Conservation (phyloP, 1,284 basidiomycete species). For the Apiotrichum porosum region DNA sequence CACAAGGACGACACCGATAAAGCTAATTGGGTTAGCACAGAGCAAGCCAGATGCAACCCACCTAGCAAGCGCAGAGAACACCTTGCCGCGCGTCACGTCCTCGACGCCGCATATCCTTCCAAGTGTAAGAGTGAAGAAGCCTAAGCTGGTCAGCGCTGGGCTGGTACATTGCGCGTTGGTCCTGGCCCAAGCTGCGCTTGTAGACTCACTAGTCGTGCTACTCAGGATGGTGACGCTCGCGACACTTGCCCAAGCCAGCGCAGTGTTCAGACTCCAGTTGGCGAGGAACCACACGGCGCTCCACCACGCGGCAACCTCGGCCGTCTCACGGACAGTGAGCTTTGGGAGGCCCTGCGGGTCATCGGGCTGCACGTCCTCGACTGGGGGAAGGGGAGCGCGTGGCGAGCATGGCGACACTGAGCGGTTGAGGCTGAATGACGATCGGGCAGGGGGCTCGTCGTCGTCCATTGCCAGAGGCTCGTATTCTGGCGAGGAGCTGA, state of each 20-base stretch:
- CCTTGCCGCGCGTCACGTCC: constrained; percentile 65
- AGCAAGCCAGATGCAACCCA: constrained; percentile 48
- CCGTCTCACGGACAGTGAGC: constrained; percentile 67
- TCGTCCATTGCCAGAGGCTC: background rate
- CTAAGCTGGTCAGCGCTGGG: constrained; percentile 48
- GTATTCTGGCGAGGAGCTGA: too few species aligned
- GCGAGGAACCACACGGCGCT: constrained; percentile 85
- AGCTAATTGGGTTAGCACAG: constrained; percentile 58
- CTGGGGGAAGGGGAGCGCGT: constrained; percentile 20
- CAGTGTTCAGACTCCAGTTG: constrained; percentile 80
- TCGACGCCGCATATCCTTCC: constrained; percentile 84
- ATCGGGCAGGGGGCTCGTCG: background rate
- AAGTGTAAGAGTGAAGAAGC: constrained; percentile 88
- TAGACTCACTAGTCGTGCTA: constrained; percentile 71
- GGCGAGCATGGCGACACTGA: constrained; percentile 13
- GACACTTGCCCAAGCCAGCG: constrained; percentile 79
- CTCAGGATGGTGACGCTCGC: constrained; percentile 85
- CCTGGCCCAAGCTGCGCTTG: too few species aligned
- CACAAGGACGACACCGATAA: constrained; percentile 79
- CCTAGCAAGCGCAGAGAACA: constrained; percentile 77
- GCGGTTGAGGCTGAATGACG: constrained; percentile 10
- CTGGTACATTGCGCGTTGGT: background rate
- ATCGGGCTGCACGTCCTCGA: background rate
- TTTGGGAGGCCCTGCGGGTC: constrained; percentile 21
- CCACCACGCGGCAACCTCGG: constrained; percentile 68